Base-by-base conservation (phyloP, 768 basidiomycete species). In the Tylopilus plumbeoviolaceoides region DNA sequence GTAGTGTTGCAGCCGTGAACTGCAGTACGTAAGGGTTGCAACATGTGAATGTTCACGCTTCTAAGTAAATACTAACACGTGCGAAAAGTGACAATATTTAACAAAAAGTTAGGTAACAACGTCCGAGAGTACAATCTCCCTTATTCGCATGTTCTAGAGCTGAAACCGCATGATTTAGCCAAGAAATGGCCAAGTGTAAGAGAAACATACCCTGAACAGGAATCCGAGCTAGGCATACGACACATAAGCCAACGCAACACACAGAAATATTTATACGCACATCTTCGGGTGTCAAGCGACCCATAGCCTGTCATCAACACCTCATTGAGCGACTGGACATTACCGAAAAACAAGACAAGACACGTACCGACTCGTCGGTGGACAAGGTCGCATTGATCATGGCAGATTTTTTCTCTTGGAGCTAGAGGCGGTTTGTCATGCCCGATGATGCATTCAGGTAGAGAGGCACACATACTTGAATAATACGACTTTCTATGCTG, bases 321-420 rank as follows among this genome's bases (percentile, higher is more conserved):
- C 45, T 25, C 20, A 47, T 18, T 66, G 48, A 20, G 49, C 58
- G 33, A 56, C 20, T 59, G 41, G 50, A 47, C 36, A 44, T 50
- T 30, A 8, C 15, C 4, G 20, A 25, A 47, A 47, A 50, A 12
- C 10, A 23, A 42, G 14, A 10, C 10, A 25, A 42, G 11, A 30
- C 42, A 70, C 83, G 14, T 62, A 86, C 87, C 42, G 85, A 87
- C 57, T 90, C 89, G 63, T 92, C 91, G 4, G 86, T 71, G 4
- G 89, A 90, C 18, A 92, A 69, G 0, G 92, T 91, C 15, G 91
- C 91, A 63, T 91, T 87, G 4, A 95, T 83, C 94, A 97, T 95
- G 0, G 92, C 93, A 36, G 86, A 82, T 69, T 99, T 99, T 76
- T 98, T 97, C 70, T 97, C 93, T 72, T 98, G 94, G n/a, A 95